Evolutionary conservation across 805 yeast genomes (phyloP).

Genomic region (Hanseniaspora mollemarum): DNA sequence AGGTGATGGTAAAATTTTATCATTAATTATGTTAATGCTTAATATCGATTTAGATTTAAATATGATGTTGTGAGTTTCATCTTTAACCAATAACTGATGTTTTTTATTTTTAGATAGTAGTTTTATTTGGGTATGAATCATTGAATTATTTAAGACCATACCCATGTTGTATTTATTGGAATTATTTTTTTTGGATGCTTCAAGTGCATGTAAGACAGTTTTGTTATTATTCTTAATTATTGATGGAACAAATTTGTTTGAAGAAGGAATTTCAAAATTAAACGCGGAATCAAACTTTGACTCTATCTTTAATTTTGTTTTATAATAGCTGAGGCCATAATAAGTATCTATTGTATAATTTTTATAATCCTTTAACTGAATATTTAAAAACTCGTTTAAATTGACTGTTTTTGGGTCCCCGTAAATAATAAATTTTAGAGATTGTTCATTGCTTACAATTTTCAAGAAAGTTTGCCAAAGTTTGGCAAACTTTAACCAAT

Average conservation of each 20-base stretch:
- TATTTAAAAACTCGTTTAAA: neutral
- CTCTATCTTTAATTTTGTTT: constrained; percentile 14
- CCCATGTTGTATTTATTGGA: constrained; percentile 26
- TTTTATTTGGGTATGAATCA: constrained; percentile 28
- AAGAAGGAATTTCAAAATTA: constrained; percentile 18
- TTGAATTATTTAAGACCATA: constrained; percentile 27
- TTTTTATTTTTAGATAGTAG: constrained; percentile 29
- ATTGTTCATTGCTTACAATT: constrained; percentile 24
- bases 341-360: constrained; percentile 28
- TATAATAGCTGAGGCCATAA: constrained; percentile 37
- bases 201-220: constrained; percentile 22
- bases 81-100: constrained; percentile 45
- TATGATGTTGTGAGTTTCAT: constrained; percentile 26
- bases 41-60: constrained; percentile 31
- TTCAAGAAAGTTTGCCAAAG: constrained; percentile 30
- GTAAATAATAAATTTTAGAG: constrained; percentile 30
- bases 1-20: constrained; percentile 29
- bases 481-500: constrained; percentile 37
- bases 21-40: constrained; percentile 37
- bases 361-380: neutral
- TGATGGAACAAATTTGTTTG: constrained; percentile 32
- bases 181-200: constrained; percentile 24
- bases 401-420: constrained; percentile 23
- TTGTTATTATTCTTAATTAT: constrained; percentile 26
- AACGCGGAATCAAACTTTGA: neutral